Percentiles rank a stretch among this genome's conserved stretches.
These are phyloP conservation scores for Lodderomyces jiufengensis DNA, from an alignment of 1,139 yeast species.

Conservation along the genomic window DNA sequence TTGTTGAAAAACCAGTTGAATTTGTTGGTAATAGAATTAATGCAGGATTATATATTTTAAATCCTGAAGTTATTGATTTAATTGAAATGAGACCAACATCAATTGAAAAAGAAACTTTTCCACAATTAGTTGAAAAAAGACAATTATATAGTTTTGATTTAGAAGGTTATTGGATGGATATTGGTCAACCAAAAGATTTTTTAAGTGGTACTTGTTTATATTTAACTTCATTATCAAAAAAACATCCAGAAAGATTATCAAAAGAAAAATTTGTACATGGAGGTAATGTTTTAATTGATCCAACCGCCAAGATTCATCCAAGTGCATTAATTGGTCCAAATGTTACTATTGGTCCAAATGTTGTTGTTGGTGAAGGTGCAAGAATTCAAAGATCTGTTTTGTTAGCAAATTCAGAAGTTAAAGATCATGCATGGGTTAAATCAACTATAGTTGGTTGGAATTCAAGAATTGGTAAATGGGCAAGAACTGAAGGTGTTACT, in stretches of 20 bases:
- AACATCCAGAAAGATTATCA: conserved; percentile 67
- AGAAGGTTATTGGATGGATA: conserved; percentile 99
- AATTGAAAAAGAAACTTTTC: conserved; percentile 99
- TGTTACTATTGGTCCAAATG: conserved; percentile 97
- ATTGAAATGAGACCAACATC: conserved; percentile 98
- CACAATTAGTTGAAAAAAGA: conserved; percentile 83
- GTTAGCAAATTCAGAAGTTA: conserved; percentile 84
- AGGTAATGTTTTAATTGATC: conserved; percentile 94
- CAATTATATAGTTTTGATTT: conserved; percentile 92
- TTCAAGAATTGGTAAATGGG: conserved; percentile 98
- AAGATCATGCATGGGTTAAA: conserved; percentile 98
- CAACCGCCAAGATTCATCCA: conserved; percentile 90
- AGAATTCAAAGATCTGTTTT: conserved; percentile 96
- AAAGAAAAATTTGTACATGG: conserved; percentile 71
- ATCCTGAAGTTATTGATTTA: conserved; percentile 94
- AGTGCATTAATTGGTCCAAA: conserved; percentile 97
- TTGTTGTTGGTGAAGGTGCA: conserved; percentile 95
- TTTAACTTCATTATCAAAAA: conserved; percentile 82
- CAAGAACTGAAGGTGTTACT: conserved; percentile 96
- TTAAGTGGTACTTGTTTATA: conserved; percentile 93
- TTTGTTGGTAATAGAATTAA: conserved; percentile 97
- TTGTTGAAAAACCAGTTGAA: conserved; percentile 99
- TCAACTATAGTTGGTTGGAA: conserved; percentile 99
- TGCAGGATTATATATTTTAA: conserved; percentile 94
- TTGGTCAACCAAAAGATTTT: conserved; percentile 99